Evolutionary conservation across 192 early-diverging fungal species (phyloP), one percentile per base, ranked within the genome.

Genomic region (Jimgerdemannia lactiflua): DNA sequence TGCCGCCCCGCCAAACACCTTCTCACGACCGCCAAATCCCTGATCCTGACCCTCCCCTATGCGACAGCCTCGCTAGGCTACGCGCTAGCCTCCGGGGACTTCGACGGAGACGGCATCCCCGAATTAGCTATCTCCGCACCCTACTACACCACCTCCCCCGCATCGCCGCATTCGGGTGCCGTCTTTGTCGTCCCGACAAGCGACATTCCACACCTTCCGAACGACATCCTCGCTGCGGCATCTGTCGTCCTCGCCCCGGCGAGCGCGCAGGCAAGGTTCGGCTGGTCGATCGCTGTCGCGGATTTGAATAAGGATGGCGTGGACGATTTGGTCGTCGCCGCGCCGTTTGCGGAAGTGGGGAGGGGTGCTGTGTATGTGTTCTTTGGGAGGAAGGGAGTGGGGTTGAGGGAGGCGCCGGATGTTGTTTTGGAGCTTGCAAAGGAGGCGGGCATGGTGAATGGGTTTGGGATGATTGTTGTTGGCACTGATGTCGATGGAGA

Each of bases 221-320:
- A 54, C 49, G 49, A 54, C 49, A 54, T 54, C 11, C 49, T 54
- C 11, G 4, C 49, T 11, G 4, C 11, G 4, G 49, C 74, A 76
- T 43, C 43, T 66, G 4, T 73, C 75, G 68, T 65, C 11, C 65
- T 78, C 70, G 44, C 78, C 74, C 64, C 86, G 78, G 69, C 44
- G 2, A 78, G 90, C 70, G 82, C 75, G 7, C 82, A 72, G 70
- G 78, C 83, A 20, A 83, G 92, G 39, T 97, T 96, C 82, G 96
- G 96, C 4, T 89, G 90, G 78, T 86, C 91, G 0, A 64, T 94
- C 64, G 89, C 91, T 0, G 93, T 94, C 19, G 79, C 95, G 4
- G 96, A 97, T 78, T 81, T 94, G 20, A 97, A 97, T 75, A 75
- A 82, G 14, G 96, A 97, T 77, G 95, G 96, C 0, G 89, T 96